These are phyloP conservation scores for Monosiga brevicollis DNA, from an alignment of 78 protist species.

Conservation along the genomic window DNA sequence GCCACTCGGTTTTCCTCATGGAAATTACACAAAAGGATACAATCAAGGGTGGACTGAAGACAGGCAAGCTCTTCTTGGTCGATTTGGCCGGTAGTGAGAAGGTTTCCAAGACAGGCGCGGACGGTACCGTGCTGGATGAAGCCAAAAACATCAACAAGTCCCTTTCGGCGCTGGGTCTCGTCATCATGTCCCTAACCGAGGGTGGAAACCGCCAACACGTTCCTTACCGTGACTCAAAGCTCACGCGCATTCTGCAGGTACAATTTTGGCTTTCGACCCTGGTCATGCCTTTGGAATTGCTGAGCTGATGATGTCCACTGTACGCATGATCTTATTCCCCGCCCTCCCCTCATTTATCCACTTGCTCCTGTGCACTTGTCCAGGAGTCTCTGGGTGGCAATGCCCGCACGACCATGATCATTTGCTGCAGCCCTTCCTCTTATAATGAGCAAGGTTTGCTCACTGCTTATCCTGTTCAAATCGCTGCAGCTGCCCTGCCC, in stretches of 20 bases:
- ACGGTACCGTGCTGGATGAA: constrained; percentile 42
- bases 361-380: background rate
- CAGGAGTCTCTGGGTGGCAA: constrained; percentile 54
- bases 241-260: constrained; percentile 30
- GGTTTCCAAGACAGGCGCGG: constrained; percentile 29
- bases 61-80: constrained; percentile 27
- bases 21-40: background rate
- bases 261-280: no score
- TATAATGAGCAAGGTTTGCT: constrained; percentile 5
- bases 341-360: no score
- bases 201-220: constrained; percentile 5
- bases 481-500: no score
- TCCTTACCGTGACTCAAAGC: constrained; percentile 44
- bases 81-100: constrained; percentile 58
- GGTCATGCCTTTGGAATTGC: no score
- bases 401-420: constrained; percentile 35
- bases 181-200: constrained; percentile 46
- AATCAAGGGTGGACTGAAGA: background rate
- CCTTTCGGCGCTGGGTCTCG: constrained; percentile 50
- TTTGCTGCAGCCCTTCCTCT: constrained; percentile 23
- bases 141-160: constrained; percentile 61
- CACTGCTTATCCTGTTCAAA: no score
- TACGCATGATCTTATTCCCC: no score
- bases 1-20: constrained; percentile 33
- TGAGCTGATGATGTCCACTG: no score